Evolutionary conservation across 257 asterid species (phyloP).

Genomic region (Scutellaria galericulata): DNA sequence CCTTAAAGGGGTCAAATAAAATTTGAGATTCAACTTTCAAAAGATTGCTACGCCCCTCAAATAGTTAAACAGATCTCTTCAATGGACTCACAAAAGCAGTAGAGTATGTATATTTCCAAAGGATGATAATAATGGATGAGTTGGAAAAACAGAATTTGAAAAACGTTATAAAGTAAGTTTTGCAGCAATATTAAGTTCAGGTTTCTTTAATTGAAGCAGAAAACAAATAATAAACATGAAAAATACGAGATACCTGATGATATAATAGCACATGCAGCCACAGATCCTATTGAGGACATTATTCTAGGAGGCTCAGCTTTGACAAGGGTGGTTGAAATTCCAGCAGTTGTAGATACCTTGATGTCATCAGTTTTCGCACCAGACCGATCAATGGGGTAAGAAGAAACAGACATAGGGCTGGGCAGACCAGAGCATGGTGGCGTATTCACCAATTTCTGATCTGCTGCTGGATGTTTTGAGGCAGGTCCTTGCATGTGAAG

Average conservation of each 20-base stretch:
- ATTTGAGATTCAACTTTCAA: too few species aligned
- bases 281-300: constrained; percentile 52
- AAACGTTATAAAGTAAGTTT: too few species aligned
- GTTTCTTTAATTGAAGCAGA: neutral
- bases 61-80: too few species aligned
- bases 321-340: constrained; percentile 38
- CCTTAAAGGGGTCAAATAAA: neutral
- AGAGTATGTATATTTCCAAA: too few species aligned
- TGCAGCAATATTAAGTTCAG: too few species aligned
- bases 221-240: neutral
- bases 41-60: too few species aligned
- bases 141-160: neutral
- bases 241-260: constrained; percentile 53
- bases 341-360: constrained; percentile 44
- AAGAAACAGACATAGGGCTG: constrained; percentile 69
- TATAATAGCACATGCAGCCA: constrained; percentile 43
- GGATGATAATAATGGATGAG: too few species aligned
- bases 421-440: constrained; percentile 53
- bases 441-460: constrained; percentile 43
- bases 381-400: constrained; percentile 57
- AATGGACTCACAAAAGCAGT: too few species aligned
- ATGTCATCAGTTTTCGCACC: constrained; percentile 43
- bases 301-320: constrained; percentile 53
- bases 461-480: constrained; percentile 48
- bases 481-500: constrained; percentile 50